phyloP scores from a whole-genome alignment of 768 basidiomycete genomes.

The Leccinum arenicola region DNA sequence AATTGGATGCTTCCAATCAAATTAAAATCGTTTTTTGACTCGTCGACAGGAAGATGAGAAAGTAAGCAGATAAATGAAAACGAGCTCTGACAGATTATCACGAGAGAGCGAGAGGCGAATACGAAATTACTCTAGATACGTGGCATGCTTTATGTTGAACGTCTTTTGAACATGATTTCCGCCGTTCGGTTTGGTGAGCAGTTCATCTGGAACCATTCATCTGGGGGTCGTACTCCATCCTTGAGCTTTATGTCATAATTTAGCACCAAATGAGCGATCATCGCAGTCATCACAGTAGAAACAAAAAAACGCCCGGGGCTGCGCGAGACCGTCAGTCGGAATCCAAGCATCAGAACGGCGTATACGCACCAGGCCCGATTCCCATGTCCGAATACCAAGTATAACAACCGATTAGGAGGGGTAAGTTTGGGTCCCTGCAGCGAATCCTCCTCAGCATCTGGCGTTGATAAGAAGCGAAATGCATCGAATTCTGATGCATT shows the following conservation, averaged over 20 bases:
- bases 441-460: constrained; percentile 21
- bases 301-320: constrained; percentile 45
- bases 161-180: constrained; percentile 38
- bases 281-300: constrained; percentile 37
- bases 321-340: constrained; percentile 7
- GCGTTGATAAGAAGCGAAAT: constrained; percentile 37
- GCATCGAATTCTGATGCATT: constrained; percentile 41
- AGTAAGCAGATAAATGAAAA: constrained; percentile 9
- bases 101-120: constrained; percentile 6
- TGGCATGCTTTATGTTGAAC: constrained; percentile 10
- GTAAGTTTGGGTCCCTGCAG: constrained; percentile 28
- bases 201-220: constrained; percentile 34
- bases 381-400: constrained; percentile 36
- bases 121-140: constrained; percentile 10
- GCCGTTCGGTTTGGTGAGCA: constrained; percentile 36
- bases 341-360: background rate
- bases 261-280: constrained; percentile 40
- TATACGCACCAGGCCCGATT: constrained; percentile 34
- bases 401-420: constrained; percentile 31
- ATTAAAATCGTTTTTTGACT: background rate
- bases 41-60: background rate
- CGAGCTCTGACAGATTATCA: constrained; percentile 8
- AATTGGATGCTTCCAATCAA: constrained; percentile 16
- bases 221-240: constrained; percentile 34
- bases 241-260: constrained; percentile 40